Percentiles rank a stretch among this genome's conserved stretches.
Evolutionary conservation across 1,284 basidiomycete genomes (phyloP).

Genomic region (Vanrija pseudolonga): DNA sequence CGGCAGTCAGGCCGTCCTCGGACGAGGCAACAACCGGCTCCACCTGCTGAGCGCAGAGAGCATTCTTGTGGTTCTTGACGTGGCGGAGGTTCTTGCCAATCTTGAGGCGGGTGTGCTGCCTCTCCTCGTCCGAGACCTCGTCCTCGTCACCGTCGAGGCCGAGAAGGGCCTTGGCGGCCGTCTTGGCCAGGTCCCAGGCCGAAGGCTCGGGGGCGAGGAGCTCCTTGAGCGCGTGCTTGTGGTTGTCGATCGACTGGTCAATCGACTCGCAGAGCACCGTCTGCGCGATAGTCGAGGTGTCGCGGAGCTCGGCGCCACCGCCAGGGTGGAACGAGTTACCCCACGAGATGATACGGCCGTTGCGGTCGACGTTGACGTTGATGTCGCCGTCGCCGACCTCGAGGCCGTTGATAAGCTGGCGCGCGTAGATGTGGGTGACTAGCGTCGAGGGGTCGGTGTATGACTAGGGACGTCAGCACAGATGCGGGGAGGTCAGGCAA

Average conservation of each 20-base stretch:
- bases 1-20: slow-evolving; percentile 26
- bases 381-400: slow-evolving; percentile 84
- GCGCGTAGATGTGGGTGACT: slow-evolving; percentile 78
- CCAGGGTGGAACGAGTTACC: slow-evolving; percentile 55
- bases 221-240: slow-evolving; percentile 8
- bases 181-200: slow-evolving; percentile 51
- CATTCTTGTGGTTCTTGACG: slow-evolving; percentile 31
- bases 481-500: background rate
- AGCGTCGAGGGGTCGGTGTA: slow-evolving; percentile 79
- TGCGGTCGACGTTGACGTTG: slow-evolving; percentile 74
- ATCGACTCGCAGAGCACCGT: background rate
- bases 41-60: slow-evolving; percentile 21
- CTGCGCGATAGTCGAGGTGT: background rate
- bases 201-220: slow-evolving; percentile 54
- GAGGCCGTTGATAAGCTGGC: slow-evolving; percentile 74
- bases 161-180: slow-evolving; percentile 35
- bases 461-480: slow-evolving; percentile 71
- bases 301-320: background rate
- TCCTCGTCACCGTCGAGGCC: slow-evolving; percentile 17
- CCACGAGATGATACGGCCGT: slow-evolving; percentile 71
- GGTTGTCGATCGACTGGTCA: slow-evolving; percentile 6
- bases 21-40: background rate
- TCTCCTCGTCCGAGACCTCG: slow-evolving; percentile 12
- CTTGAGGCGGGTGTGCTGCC: slow-evolving; percentile 5
- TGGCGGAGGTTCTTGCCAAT: slow-evolving; percentile 23